Evolutionary conservation across 2,329 filamentous ascomycete genomes (phyloP), one percentile per base, ranked within the genome.

Genomic region (Penicillium concentricum): DNA sequence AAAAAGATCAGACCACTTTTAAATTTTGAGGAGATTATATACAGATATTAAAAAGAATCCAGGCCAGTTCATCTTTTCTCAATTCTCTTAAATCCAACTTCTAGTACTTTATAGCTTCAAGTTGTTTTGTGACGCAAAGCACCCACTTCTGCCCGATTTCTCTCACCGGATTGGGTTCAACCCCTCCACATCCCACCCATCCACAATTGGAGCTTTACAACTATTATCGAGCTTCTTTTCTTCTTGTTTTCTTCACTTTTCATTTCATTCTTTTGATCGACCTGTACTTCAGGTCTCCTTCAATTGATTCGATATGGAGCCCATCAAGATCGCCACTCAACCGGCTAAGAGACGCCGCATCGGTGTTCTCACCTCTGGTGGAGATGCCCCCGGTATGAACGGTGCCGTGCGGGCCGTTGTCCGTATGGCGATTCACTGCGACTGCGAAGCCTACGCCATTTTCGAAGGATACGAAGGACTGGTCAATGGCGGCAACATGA

Each of bases 401-500:
- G 91, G 87, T 59, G 90, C 90, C 35, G 91, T 97, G 37, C 86
- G 92, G 60, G 91, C 92, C 48, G 90, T 96, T 28, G 90, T 99
- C 57, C 89, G 94, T 66, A 96, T 92, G 84, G 86, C 92, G 49
- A 91, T 97, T 65, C 87, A 94, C 74, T 85, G 90, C 75, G 87
- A 84, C 60, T 93, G 90, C 71, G 89, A 92, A 67, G 83, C 89
- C 59, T 94, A 85, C 69, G 90, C 87, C 67, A 81, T 94, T 72
- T 94, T 93, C 76, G 94, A 97, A 76, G 94, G 94, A 59, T 99
- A 99, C 78, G 92, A 97, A 71, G 94, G 94, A 41, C 83, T 99
- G 52, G 93, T 99, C 28, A 85, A 89, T 65, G 94, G 93, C 66
- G 92, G 91, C 45, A 83, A 92, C 72, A 86, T 93, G 78, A 97